Conservation (phyloP, 345 rosid species). For the Draba incana region DNA sequence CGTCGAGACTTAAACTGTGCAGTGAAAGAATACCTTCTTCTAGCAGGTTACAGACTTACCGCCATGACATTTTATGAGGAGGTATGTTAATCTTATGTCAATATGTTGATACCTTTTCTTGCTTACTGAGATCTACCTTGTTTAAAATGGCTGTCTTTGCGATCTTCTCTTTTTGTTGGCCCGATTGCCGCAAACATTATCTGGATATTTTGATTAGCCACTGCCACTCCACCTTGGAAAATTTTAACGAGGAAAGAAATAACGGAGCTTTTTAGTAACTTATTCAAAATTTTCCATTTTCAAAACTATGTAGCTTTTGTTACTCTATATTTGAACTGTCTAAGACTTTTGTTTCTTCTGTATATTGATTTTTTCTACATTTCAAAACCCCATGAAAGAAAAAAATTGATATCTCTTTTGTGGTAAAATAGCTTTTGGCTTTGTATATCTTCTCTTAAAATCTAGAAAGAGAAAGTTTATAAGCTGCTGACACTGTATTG, state of each 20-base stretch:
- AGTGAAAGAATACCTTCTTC: slow-evolving; percentile 88
- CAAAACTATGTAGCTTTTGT: background rate
- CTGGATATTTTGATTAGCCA: background rate
- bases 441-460: background rate
- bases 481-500: slow-evolving; percentile 7
- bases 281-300: background rate
- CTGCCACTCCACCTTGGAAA: background rate
- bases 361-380: slow-evolving; percentile 1
- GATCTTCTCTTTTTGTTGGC: background rate
- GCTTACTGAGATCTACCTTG: slow-evolving; percentile 6
- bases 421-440: slow-evolving; percentile 18
- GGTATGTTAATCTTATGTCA: slow-evolving; percentile 47
- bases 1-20: slow-evolving; percentile 91
- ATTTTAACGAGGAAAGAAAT: slow-evolving; percentile 2
- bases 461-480: background rate
- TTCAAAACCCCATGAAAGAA: slow-evolving; percentile 3
- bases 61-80: slow-evolving; percentile 98
- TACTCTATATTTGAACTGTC: slow-evolving; percentile 14
- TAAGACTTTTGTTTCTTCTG: background rate
- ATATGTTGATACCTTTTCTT: background rate
- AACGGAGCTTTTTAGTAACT: slow-evolving; percentile 19
- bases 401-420: background rate
- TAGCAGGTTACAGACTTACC: slow-evolving; percentile 93
- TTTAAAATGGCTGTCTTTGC: background rate
- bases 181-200: slow-evolving; percentile 7